A percentile compares a stretch with the other conserved stretches of the same genome.
phyloP scores from a whole-genome alignment of 2,329 filamentous ascomycete species.

The Colletotrichum shisoi region DNA sequence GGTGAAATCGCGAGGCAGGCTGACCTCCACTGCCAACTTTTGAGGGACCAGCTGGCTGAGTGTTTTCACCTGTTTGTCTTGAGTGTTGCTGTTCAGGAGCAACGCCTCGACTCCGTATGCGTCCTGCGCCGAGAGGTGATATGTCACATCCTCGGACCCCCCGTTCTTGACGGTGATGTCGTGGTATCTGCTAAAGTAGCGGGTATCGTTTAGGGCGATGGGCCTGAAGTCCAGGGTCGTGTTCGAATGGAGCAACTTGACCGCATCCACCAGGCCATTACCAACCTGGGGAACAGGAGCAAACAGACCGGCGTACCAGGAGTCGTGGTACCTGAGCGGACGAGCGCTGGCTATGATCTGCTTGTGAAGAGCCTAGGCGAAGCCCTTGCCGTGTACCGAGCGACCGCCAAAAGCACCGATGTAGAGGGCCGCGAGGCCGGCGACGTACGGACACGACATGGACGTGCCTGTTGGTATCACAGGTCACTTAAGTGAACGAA shows the following conservation, averaged over 20 bases:
- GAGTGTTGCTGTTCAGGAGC: conserved; percentile 27
- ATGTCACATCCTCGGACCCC: conserved; percentile 48
- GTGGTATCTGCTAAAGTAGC: conserved; percentile 47
- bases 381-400: conserved; percentile 45
- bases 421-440: conserved; percentile 53
- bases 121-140: conserved; percentile 44
- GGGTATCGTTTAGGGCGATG: conserved; percentile 57
- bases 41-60: conserved; percentile 32
- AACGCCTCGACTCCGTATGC: conserved; percentile 50
- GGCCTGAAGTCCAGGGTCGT: conserved; percentile 51
- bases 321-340: conserved; percentile 43
- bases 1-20: conserved; percentile 41
- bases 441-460: conserved; percentile 58
- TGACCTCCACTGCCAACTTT: conserved; percentile 35
- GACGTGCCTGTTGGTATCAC: too few species aligned
- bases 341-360: conserved; percentile 49
- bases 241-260: conserved; percentile 51
- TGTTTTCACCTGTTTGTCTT: neutral
- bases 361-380: conserved; percentile 44
- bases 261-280: conserved; percentile 53
- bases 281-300: conserved; percentile 53
- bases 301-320: conserved; percentile 39
- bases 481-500: too few species aligned
- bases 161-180: conserved; percentile 49
- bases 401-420: conserved; percentile 48